Evolutionary conservation across 768 basidiomycete genomes (phyloP), one percentile per base, ranked within the genome.

Genomic region (Strobilomyces confusus): DNA sequence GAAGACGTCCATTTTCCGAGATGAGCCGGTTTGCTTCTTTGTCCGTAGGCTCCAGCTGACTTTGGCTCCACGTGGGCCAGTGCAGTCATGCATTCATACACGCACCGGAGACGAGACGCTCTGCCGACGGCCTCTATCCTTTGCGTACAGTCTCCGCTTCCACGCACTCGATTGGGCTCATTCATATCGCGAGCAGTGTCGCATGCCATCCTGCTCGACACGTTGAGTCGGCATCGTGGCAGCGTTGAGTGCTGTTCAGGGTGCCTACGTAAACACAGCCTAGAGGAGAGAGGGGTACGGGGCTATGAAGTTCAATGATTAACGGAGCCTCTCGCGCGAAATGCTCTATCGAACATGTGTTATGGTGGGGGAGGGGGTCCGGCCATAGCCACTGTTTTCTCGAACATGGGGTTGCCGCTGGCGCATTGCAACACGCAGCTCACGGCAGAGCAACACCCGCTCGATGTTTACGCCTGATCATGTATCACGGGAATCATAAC

Each of bases 201-300:
- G 41, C 41, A 43, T 53, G 15, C 43, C 47, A 42, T 48, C 47
- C 51, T 52, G 49, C 44, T 51, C 22, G 34, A 57, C 61, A 65
- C 66, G 65, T 61, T 68, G 33, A 44, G 25, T 30, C 48, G 42
- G 34, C 58, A 60, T 56, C 63, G 52, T 58, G 65, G 60, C 56
- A 58, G 49, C 46, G 46, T 48, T 19, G 50, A 40, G 44, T 64
- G 64, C 62, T 54, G 47, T 59, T 57, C 54, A 67, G 64, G 65
- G 60, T 65, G 47, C 4, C 58, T 54, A 66, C 64, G 64, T 66
- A 66, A 66, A 56, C 60, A 66, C 64, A 67, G 65, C 65, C 58
- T 48, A n/a, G 29, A 19, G 51, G 49, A 53, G 44, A 42, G 55
- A 44, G 63, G 64, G 54, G 64, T 40, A 54, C 6, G 56, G 61